phyloP scores from a whole-genome alignment of 176 grass and related monocot genomes.

The Juncus inflexus region DNA sequence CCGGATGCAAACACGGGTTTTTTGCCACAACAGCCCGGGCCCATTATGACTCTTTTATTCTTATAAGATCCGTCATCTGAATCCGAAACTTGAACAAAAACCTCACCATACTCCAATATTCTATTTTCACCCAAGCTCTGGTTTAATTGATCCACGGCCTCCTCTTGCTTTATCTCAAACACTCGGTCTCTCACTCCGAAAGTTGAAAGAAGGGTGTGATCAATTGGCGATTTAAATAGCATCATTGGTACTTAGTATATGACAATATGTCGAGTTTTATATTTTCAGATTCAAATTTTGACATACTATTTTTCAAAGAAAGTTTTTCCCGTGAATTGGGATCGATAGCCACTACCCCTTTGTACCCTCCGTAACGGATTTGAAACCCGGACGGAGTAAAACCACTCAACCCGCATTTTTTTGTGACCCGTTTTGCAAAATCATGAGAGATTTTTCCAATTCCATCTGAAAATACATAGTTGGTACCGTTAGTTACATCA shows the following conservation, averaged over 20 bases:
- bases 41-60: conserved; percentile 18
- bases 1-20: conserved; percentile 76
- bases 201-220: conserved; percentile 70
- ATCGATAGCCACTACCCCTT: conserved; percentile 66
- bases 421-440: conserved; percentile 60
- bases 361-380: conserved; percentile 78
- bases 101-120: conserved; percentile 52
- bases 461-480: conserved; percentile 74
- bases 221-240: conserved; percentile 63
- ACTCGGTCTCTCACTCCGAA: conserved; percentile 41
- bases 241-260: conserved; percentile 70
- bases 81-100: conserved; percentile 55
- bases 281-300: conserved; percentile 62
- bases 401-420: conserved; percentile 47
- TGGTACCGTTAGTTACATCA: conserved; percentile 44
- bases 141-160: conserved; percentile 44
- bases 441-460: conserved; percentile 66
- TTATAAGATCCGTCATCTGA: conserved; percentile 18
- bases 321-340: conserved; percentile 49
- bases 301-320: conserved; percentile 68
- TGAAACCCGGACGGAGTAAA: conserved; percentile 68
- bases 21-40: conserved; percentile 57
- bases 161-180: conserved; percentile 58
- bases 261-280: conserved; percentile 69
- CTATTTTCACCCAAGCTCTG: conserved; percentile 63